Percentiles rank a stretch among this genome's conserved stretches.
These are phyloP conservation scores for Suhomyces kilbournensis DNA, from an alignment of 805 yeast genomes.

Conservation along the genomic window DNA sequence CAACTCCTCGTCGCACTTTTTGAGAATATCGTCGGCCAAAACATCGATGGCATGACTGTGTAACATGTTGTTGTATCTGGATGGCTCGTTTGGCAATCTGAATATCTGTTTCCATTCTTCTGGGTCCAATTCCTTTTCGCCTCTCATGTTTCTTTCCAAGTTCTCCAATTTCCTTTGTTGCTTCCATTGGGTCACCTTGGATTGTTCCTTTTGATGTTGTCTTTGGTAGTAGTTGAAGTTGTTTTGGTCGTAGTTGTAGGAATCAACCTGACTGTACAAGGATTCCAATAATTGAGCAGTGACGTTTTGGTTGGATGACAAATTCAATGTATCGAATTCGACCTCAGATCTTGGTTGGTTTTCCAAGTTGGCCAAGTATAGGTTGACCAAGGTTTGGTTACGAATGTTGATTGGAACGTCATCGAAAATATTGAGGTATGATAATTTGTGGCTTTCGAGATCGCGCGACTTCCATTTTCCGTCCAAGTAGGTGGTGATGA, in stretches of 20 bases:
- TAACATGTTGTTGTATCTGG: constrained; percentile 69
- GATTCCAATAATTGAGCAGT: constrained; percentile 55
- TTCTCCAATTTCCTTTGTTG: constrained; percentile 66
- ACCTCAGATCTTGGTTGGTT: constrained; percentile 17
- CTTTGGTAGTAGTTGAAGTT: constrained; percentile 82
- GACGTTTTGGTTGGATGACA: constrained; percentile 42
- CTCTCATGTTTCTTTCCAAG: constrained; percentile 53
- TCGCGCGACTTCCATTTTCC: constrained; percentile 65
- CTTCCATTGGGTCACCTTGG: constrained; percentile 73
- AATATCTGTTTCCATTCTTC: constrained; percentile 62
- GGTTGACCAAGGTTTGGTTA: constrained; percentile 65
- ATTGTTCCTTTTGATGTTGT: constrained; percentile 63
- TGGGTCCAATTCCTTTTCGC: constrained; percentile 54
- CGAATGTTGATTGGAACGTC: constrained; percentile 66
- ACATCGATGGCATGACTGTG: constrained; percentile 65
- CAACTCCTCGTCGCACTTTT: constrained; percentile 63
- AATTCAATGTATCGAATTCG: constrained; percentile 39
- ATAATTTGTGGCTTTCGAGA: constrained; percentile 56
- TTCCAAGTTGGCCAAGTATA: constrained; percentile 41
- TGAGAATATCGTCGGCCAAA: constrained; percentile 68
- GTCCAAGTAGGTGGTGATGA: constrained; percentile 52
- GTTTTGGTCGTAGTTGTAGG: constrained; percentile 72
- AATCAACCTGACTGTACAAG: constrained; percentile 66
- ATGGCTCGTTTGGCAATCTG: constrained; percentile 71
- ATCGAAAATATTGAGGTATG: constrained; percentile 63